Conservation (phyloP, 2,329 filamentous ascomycete genomes). For the Aspergillus bombycis region DNA sequence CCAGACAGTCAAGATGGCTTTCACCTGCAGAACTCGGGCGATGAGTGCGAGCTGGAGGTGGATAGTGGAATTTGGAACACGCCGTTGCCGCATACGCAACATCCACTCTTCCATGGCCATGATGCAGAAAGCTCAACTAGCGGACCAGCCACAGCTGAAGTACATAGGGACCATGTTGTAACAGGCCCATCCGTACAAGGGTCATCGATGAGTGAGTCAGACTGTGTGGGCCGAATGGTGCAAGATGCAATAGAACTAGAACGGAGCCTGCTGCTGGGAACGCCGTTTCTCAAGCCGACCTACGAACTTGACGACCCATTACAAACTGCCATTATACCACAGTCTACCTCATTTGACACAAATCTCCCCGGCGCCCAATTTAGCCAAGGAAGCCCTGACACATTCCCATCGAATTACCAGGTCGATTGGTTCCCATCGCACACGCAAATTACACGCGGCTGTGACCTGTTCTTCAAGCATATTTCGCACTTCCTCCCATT, state of each 20-base stretch:
- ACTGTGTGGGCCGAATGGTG: background rate
- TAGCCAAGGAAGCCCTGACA: conserved; percentile 6
- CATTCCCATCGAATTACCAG: conserved; percentile 11
- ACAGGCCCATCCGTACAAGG: background rate
- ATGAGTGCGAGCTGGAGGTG: conserved; percentile 11
- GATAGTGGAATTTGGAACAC: background rate
- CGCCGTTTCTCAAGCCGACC: conserved; percentile 17
- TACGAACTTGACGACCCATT: conserved; percentile 11
- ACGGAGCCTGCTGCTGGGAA: conserved; percentile 17
- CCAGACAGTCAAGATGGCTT: conserved; percentile 9
- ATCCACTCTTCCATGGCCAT: background rate
- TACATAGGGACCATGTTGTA: background rate
- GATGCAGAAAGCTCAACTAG: background rate
- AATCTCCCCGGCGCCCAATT: conserved; percentile 5
- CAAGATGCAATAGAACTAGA: conserved; percentile 21
- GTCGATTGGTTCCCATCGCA: conserved; percentile 37
- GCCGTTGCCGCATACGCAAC: background rate
- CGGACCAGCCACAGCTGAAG: background rate
- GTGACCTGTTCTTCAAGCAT: conserved; percentile 41
- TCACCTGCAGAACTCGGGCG: background rate
- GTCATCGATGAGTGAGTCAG: background rate
- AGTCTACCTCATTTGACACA: background rate
- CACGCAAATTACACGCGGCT: conserved; percentile 35
- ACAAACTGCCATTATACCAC: background rate
- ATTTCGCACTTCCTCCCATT: conserved; percentile 45